Evolutionary conservation across 2,329 filamentous ascomycete species (phyloP).

Genomic region (Aspergillus sp.): DNA sequence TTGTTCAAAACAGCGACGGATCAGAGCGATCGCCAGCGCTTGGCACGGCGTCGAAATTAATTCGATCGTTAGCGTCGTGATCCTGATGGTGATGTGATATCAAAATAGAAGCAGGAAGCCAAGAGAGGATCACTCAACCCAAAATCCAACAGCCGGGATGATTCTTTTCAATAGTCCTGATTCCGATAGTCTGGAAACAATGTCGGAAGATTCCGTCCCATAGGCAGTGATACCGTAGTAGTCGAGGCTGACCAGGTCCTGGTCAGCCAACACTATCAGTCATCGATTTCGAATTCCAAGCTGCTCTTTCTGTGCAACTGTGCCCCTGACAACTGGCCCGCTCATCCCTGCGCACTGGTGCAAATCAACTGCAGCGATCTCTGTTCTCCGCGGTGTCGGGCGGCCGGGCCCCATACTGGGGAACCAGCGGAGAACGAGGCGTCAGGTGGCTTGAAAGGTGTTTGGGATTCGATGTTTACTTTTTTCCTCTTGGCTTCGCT

Average conservation of each 20-base stretch:
- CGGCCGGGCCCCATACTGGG: slow-evolving; percentile 6
- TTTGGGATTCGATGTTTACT: slow-evolving; percentile 13
- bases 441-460: slow-evolving; percentile 12
- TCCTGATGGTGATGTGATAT: background rate
- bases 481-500: slow-evolving; percentile 5
- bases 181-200: background rate
- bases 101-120: background rate
- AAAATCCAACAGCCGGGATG: background rate
- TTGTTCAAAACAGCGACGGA: background rate
- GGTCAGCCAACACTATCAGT: background rate
- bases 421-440: slow-evolving; percentile 13
- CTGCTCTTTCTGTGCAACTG: background rate
- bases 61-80: background rate
- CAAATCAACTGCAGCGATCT: background rate
- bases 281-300: slow-evolving; percentile 6
- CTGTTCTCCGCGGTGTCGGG: slow-evolving; percentile 12
- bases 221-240: background rate
- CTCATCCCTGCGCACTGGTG: background rate
- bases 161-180: background rate
- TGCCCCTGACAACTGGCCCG: background rate
- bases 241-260: background rate
- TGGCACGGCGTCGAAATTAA: slow-evolving; percentile 5
- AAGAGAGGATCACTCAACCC: slow-evolving; percentile 4
- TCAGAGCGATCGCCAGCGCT: background rate
- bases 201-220: slow-evolving; percentile 7